These are phyloP conservation scores for Penicillium bovifimosum DNA, from an alignment of 495 filamentous ascomycete genomes.

Conservation along the genomic window DNA sequence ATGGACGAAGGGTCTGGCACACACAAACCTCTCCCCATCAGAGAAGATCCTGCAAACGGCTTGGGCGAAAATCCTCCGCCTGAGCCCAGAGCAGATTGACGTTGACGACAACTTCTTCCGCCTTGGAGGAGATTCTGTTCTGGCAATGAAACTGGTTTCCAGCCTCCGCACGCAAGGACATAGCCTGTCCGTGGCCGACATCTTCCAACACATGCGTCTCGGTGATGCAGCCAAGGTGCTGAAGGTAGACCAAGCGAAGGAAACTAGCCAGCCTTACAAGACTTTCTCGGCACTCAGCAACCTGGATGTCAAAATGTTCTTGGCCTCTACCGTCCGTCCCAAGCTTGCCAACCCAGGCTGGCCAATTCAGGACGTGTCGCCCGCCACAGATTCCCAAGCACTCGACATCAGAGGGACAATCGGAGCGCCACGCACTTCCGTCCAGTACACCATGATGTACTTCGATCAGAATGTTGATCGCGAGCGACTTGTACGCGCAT, in stretches of 20 bases:
- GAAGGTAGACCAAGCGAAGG: conserved; percentile 21
- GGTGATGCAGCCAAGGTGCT: conserved; percentile 31
- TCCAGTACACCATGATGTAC: conserved; percentile 43
- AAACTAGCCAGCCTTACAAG: conserved; percentile 20
- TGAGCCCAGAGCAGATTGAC: conserved; percentile 32
- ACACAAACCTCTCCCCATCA: conserved; percentile 23
- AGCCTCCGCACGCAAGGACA: conserved; percentile 31
- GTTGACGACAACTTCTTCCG: conserved; percentile 44
- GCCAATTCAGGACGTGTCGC: conserved; percentile 30
- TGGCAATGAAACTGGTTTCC: conserved; percentile 43
- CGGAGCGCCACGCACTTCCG: conserved; percentile 35
- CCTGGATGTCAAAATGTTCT: conserved; percentile 22
- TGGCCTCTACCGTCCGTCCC: conserved; percentile 21
- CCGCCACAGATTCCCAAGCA: conserved; percentile 38
- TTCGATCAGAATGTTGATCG: conserved; percentile 28
- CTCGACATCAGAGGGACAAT: conserved; percentile 50
- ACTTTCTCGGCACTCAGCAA: conserved; percentile 35
- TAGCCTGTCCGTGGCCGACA: conserved; percentile 33
- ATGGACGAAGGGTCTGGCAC: conserved; percentile 17
- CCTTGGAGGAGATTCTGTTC: conserved; percentile 42
- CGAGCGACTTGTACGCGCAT: conserved; percentile 27
- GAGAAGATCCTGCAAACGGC: conserved; percentile 38
- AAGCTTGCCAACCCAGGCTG: conserved; percentile 28
- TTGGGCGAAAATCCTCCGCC: conserved; percentile 43
- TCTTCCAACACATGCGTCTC: conserved; percentile 46